A percentile compares a stretch with the other conserved stretches of the same genome.
Evolutionary conservation across 495 filamentous ascomycete species (phyloP).

Genomic region (Penicillium maclennaniae): DNA sequence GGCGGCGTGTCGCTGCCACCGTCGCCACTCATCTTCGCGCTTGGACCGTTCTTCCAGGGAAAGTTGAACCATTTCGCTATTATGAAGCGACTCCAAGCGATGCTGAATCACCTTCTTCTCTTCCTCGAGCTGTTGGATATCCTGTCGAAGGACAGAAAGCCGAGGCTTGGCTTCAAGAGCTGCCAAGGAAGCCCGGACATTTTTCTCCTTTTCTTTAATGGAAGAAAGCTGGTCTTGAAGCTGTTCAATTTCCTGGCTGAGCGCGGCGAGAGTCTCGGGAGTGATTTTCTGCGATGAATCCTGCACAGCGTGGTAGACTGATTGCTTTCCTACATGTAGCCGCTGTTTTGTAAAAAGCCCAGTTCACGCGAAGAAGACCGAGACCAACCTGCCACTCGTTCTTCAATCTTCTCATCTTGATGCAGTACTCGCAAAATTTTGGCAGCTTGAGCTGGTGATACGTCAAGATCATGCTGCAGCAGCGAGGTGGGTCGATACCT

Average conservation of each 20-base stretch:
- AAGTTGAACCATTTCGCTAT: slow-evolving; percentile 30
- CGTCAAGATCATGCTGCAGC: slow-evolving; percentile 6
- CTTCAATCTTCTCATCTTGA: slow-evolving; percentile 55
- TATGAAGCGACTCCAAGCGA: slow-evolving; percentile 37
- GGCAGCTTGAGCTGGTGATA: slow-evolving; percentile 48
- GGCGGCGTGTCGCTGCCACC: slow-evolving; percentile 47
- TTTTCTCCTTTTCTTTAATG: slow-evolving; percentile 50
- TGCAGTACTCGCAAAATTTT: slow-evolving; percentile 63
- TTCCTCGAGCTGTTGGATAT: slow-evolving; percentile 42
- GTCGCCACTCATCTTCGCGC: slow-evolving; percentile 47
- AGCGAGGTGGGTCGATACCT: background rate
- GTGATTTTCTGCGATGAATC: slow-evolving; percentile 40
- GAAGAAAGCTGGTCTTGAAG: slow-evolving; percentile 47
- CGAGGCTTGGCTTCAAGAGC: slow-evolving; percentile 48
- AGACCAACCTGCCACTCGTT: slow-evolving; percentile 50
- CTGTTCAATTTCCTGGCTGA: slow-evolving; percentile 48
- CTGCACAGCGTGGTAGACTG: slow-evolving; percentile 60
- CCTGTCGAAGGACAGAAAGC: slow-evolving; percentile 46
- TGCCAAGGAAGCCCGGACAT: slow-evolving; percentile 44
- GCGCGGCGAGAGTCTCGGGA: slow-evolving; percentile 42
- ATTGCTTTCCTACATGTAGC: slow-evolving; percentile 52
- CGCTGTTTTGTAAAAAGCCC: slow-evolving; percentile 4
- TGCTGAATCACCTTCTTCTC: slow-evolving; percentile 41
- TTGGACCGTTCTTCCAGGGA: slow-evolving; percentile 43
- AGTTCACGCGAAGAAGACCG: background rate